Evolutionary conservation across 2,329 filamentous ascomycete genomes (phyloP).

Genomic region (Colletotrichum costaricense): DNA sequence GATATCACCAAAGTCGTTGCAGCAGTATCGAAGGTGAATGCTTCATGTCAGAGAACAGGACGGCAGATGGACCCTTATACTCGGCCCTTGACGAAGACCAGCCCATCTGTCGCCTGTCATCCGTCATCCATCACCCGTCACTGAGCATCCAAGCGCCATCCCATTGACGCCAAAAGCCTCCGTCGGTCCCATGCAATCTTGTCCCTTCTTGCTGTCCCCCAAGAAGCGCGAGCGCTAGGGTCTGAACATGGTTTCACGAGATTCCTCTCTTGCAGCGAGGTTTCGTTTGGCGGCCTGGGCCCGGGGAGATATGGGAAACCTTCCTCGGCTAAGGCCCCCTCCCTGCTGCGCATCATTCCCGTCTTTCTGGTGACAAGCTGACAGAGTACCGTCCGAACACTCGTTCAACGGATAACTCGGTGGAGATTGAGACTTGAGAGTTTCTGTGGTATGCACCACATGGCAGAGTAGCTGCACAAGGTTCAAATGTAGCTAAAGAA

Average conservation of each 20-base stretch:
- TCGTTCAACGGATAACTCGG: constrained; percentile 2
- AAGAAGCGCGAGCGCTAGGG: constrained; percentile 17
- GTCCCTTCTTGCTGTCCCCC: neutral
- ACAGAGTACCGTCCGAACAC: constrained; percentile 22
- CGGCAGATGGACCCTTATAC: constrained; percentile 29
- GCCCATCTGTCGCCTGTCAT: neutral
- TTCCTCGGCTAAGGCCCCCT: neutral
- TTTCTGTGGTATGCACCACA: neutral
- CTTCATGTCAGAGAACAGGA: neutral
- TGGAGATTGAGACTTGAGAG: neutral
- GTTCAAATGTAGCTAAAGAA: neutral
- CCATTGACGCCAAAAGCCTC: constrained; percentile 3
- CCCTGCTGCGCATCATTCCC: constrained; percentile 24
- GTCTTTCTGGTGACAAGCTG: neutral
- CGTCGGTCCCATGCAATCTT: neutral
- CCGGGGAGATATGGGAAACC: neutral
- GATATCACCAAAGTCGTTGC: constrained; percentile 33
- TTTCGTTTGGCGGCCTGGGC: constrained; percentile 13
- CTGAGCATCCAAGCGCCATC: constrained; percentile 27
- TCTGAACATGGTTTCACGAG: constrained; percentile 34
- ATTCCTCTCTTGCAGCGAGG: constrained; percentile 20
- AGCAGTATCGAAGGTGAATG: neutral
- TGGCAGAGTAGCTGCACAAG: neutral
- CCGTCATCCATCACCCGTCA: constrained; percentile 5
- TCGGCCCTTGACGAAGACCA: neutral